Conservation (phyloP, 257 asterid genomes). For the Asclepias syriaca region DNA sequence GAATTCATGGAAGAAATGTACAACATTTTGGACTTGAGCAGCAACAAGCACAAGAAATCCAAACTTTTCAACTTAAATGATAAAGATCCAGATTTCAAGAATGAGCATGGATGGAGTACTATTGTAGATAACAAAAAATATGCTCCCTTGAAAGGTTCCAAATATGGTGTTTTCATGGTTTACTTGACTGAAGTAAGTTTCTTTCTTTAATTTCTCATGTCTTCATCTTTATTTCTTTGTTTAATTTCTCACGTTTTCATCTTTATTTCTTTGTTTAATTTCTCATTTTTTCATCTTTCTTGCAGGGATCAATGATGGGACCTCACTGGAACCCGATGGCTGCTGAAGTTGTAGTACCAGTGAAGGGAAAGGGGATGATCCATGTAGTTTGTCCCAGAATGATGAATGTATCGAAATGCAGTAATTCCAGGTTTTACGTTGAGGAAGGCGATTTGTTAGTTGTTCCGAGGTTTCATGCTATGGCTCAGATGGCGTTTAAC, state of each 20-base stretch:
- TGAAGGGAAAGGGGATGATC: slow-evolving; percentile 68
- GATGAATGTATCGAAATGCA: slow-evolving; percentile 27
- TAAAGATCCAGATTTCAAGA: slow-evolving; percentile 64
- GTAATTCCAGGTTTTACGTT: slow-evolving; percentile 40
- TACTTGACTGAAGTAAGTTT: slow-evolving; percentile 61
- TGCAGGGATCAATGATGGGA: slow-evolving; percentile 91
- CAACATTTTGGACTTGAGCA: slow-evolving; percentile 29
- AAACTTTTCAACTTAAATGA: slow-evolving; percentile 47
- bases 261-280: no score
- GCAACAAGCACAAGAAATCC: slow-evolving; percentile 33
- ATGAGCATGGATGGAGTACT: slow-evolving; percentile 87
- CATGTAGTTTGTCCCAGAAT: slow-evolving; percentile 45
- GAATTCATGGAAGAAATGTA: slow-evolving; percentile 28
- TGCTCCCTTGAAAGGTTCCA: slow-evolving; percentile 36
- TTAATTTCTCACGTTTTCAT: no score
- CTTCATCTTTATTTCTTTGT: no score
- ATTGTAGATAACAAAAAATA: slow-evolving; percentile 47
- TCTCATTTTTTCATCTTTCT: background rate
- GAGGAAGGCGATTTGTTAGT: slow-evolving; percentile 66
- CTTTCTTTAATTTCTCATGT: background rate
- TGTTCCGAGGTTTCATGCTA: slow-evolving; percentile 64
- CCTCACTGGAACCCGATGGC: slow-evolving; percentile 96
- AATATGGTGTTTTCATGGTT: slow-evolving; percentile 70
- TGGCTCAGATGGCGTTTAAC: slow-evolving; percentile 85
- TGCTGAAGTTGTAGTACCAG: slow-evolving; percentile 49